These are phyloP conservation scores for Thalassiosira delicatula DNA, from an alignment of 352 stramenopile genomes.

Conservation along the genomic window DNA sequence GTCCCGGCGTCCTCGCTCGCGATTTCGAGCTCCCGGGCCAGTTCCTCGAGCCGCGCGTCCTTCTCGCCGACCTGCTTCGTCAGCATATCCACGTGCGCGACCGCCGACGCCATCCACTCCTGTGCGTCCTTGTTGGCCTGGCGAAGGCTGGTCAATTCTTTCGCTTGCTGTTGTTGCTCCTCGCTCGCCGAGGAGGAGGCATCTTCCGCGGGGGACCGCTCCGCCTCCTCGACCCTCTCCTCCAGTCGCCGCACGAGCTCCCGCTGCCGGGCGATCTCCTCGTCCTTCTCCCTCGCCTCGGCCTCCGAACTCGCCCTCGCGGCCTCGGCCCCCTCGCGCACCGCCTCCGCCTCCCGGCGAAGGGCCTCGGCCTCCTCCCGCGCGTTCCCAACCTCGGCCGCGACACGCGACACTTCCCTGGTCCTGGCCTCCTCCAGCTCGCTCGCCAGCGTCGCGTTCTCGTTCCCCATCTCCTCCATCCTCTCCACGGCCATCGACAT, in stretches of 20 bases:
- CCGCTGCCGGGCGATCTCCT: conserved; percentile 67
- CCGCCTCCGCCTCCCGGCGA: conserved; percentile 29
- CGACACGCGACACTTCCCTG: background rate
- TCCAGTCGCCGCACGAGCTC: conserved; percentile 63
- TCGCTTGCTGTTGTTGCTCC: conserved; percentile 52
- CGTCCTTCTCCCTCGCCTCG: conserved; percentile 35
- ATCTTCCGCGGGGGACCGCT: background rate
- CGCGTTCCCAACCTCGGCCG: background rate
- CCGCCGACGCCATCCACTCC: conserved; percentile 80
- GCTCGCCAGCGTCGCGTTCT: conserved; percentile 51
- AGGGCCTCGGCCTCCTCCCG: conserved; percentile 37
- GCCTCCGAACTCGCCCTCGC: conserved; percentile 32
- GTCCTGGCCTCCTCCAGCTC: conserved; percentile 39
- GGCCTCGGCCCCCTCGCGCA: conserved; percentile 35
- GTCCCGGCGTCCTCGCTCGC: background rate
- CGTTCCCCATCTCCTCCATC: conserved; percentile 76
- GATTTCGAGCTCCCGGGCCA: conserved; percentile 14
- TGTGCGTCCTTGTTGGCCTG: conserved; percentile 71
- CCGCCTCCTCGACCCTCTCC: conserved; percentile 43
- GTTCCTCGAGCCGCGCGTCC: conserved; percentile 2
- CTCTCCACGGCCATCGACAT: conserved; percentile 80
- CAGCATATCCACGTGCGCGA: conserved; percentile 70
- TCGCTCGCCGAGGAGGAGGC: background rate
- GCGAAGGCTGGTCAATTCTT: conserved; percentile 69
- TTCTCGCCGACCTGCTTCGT: conserved; percentile 59